Evolutionary conservation across 202 grass and related monocot species (phyloP), one percentile per base, ranked within the genome.

Genomic region (Elaeis oleifera): DNA sequence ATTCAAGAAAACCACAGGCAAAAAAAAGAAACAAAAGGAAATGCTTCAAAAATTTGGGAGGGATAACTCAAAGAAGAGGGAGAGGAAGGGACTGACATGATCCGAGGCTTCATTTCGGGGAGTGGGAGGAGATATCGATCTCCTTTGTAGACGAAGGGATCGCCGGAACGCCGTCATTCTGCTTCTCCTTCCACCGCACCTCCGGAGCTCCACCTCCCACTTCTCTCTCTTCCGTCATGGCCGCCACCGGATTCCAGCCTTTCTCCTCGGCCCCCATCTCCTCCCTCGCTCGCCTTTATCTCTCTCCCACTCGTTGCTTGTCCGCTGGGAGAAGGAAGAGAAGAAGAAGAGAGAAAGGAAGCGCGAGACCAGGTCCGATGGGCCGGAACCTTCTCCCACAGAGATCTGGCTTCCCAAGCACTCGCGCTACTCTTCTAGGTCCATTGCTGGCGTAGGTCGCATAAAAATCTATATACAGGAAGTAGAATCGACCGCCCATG

Each of bases 81-180:
- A 39, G 61, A 51, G 5, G n/a, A 7, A 52, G 18, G 51, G 31
- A 78, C 84, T 92, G 51, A 84, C 94, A 92, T 79, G 78, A 99
- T 76, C 51, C 44, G 77, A 32, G 88, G 85, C 26, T 77, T 80
- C 80, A 92, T 92, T 53, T 89, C 71, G 3, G 72, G 71, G 4
- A 99, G 80, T 48, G 88, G 82, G 24, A 99, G 74, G 79, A 64
- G 78, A 92, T 99, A 69, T 99, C 94, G 70, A 99, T 60, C 13
- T 77, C 27, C 2, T 78, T 51, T 23, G 60, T 0, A 14, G 75
- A 84, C 8, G 78, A 84, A 56, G 82, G 85, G 61, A 89, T 73
- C 26, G 76, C 64, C 14, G 9, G 63, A 5, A 69, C 66, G 18
- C 51, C 78, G 18, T 24, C 62, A 48, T 11, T 51, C 11, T 23